Conservation (phyloP, 2,329 filamentous ascomycete genomes). For the Ophiostoma montium region DNA sequence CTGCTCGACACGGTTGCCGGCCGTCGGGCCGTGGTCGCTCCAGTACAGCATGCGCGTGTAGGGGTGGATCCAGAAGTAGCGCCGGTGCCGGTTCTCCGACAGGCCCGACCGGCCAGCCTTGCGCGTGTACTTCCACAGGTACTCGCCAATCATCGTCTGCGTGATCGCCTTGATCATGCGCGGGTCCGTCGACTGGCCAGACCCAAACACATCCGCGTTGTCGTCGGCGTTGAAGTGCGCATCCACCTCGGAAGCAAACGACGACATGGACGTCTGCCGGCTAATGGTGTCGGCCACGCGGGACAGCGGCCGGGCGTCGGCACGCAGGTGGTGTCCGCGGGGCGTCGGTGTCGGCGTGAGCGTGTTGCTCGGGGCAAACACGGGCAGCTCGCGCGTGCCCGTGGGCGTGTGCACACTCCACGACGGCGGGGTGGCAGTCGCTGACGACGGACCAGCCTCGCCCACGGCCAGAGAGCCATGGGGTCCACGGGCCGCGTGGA, state of each 20-base stretch:
- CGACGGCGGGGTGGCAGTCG: background rate
- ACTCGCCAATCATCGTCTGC: slow-evolving; percentile 98
- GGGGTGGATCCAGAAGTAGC: slow-evolving; percentile 98
- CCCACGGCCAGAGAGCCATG: slow-evolving; percentile 22
- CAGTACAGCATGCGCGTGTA: slow-evolving; percentile 95
- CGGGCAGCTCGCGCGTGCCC: background rate
- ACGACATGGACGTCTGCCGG: slow-evolving; percentile 78
- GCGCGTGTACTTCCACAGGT: slow-evolving; percentile 96
- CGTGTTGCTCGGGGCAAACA: slow-evolving; percentile 11
- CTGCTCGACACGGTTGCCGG: slow-evolving; percentile 60
- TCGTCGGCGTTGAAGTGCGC: slow-evolving; percentile 69
- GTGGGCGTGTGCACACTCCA: slow-evolving; percentile 9
- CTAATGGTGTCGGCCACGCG: slow-evolving; percentile 23
- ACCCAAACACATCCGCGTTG: slow-evolving; percentile 29
- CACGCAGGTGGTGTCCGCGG: slow-evolving; percentile 25
- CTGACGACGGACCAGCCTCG: slow-evolving; percentile 11
- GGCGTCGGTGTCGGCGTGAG: slow-evolving; percentile 45
- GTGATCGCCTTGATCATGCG: slow-evolving; percentile 99
- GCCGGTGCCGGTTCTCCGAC: slow-evolving; percentile 77
- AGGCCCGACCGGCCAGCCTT: slow-evolving; percentile 81
- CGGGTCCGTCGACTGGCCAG: slow-evolving; percentile 68
- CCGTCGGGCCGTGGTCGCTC: slow-evolving; percentile 79
- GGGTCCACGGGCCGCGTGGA: slow-evolving; percentile 60
- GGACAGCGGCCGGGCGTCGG: slow-evolving; percentile 32
- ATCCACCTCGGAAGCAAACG: slow-evolving; percentile 89